A percentile compares a stretch with the other conserved stretches of the same genome.
phyloP scores from a whole-genome alignment of 805 yeast species.

The Debaryomyces tyrocola region DNA sequence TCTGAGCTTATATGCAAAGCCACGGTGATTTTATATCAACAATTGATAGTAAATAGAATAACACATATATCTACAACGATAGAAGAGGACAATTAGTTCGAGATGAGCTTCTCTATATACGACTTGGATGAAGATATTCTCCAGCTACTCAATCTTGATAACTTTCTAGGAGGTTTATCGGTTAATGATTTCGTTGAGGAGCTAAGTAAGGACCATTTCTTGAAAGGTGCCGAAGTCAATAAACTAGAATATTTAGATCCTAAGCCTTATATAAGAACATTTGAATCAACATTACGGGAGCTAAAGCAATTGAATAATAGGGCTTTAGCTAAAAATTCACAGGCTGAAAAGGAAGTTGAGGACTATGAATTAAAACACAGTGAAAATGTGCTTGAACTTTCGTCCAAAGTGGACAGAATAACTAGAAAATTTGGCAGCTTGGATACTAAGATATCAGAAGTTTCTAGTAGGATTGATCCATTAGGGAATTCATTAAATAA shows the following conservation, averaged over 20 bases:
- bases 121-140: conserved; percentile 66
- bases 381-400: conserved; percentile 58
- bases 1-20: neutral
- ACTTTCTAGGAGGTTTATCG: conserved; percentile 66
- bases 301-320: conserved; percentile 61
- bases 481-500: conserved; percentile 66
- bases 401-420: conserved; percentile 46
- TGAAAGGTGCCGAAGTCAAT: conserved; percentile 50
- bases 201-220: conserved; percentile 65
- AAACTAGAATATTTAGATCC: conserved; percentile 71
- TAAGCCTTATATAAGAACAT: conserved; percentile 90
- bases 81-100: neutral
- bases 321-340: conserved; percentile 48
- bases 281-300: conserved; percentile 80
- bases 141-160: conserved; percentile 54
- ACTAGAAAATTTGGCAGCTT: conserved; percentile 49
- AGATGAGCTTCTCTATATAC: conserved; percentile 50
- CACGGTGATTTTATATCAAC: neutral
- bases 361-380: conserved; percentile 67
- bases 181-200: conserved; percentile 81
- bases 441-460: conserved; percentile 54
- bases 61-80: neutral
- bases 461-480: conserved; percentile 63
- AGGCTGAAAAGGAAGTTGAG: conserved; percentile 57
- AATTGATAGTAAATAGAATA: neutral